Conservation (phyloP, 768 basidiomycete genomes). For the Hericium rajendrae region DNA sequence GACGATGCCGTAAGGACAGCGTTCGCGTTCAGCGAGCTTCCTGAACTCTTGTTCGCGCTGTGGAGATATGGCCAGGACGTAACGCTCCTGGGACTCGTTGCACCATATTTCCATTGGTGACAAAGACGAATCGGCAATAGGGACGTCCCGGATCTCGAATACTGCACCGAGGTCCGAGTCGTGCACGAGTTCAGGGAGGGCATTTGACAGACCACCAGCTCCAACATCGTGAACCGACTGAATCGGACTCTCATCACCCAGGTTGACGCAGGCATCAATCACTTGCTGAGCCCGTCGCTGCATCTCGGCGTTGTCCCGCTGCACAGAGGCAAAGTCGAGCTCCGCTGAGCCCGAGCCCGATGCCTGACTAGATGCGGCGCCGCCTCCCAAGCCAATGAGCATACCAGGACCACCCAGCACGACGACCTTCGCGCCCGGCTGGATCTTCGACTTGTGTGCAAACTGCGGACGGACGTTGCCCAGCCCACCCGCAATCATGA, state of each 20-base stretch:
- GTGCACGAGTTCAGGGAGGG: constrained; percentile 93
- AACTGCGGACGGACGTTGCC: constrained; percentile 86
- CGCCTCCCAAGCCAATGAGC: constrained; percentile 93
- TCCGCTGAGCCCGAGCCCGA: constrained; percentile 87
- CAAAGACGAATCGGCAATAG: constrained; percentile 88
- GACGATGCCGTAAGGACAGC: constrained; percentile 90
- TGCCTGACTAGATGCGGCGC: constrained; percentile 90
- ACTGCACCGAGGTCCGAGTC: constrained; percentile 85
- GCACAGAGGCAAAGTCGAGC: constrained; percentile 95
- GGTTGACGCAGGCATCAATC: constrained; percentile 78
- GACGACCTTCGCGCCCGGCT: constrained; percentile 76
- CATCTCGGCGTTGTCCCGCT: constrained; percentile 98
- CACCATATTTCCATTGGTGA: constrained; percentile 99
- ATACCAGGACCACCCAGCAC: constrained; percentile 94
- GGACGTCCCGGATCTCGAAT: constrained; percentile 90
- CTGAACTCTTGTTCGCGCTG: constrained; percentile 57
- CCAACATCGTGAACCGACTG: constrained; percentile 98
- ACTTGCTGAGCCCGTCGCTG: constrained; percentile 95
- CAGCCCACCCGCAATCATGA: constrained; percentile 98
- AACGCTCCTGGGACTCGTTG: constrained; percentile 97
- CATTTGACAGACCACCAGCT: constrained; percentile 94
- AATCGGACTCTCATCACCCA: constrained; percentile 61
- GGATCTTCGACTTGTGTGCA: constrained; percentile 69
- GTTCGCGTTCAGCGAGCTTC: constrained; percentile 72
- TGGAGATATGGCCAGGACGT: constrained; percentile 82